Conservation (phyloP, 1,284 basidiomycete species). For the Apiotrichum veenhuisii region DNA sequence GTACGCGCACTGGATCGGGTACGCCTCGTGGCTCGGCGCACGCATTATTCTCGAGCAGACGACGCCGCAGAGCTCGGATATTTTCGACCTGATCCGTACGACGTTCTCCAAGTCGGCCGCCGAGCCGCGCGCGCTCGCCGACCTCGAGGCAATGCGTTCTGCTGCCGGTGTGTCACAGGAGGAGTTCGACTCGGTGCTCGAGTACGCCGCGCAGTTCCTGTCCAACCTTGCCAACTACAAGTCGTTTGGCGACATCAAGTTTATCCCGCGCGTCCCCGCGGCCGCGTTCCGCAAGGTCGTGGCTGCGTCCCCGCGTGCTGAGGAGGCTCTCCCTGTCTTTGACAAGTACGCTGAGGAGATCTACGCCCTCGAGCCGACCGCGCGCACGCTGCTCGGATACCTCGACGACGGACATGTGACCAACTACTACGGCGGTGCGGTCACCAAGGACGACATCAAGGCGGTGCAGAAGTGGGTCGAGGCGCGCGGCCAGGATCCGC, state of each 20-base stretch:
- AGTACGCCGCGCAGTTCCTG: conserved; percentile 18
- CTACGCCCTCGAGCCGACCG: conserved; percentile 8
- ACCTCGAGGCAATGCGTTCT: conserved; percentile 8
- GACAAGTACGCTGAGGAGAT: conserved; percentile 17
- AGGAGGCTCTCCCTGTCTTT: conserved; percentile 10
- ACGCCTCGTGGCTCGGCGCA: conserved; percentile 18
- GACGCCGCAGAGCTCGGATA: conserved; percentile 12
- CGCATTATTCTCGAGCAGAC: conserved; percentile 21
- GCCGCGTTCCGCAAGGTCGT: conserved; percentile 11
- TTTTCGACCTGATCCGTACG: conserved; percentile 16
- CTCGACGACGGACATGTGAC: conserved; percentile 19
- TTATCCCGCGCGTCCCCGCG: conserved; percentile 15
- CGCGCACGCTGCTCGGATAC: conserved; percentile 20
- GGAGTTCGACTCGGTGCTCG: conserved; percentile 10
- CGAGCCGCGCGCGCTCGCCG: conserved; percentile 8
- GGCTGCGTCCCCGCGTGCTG: conserved; percentile 5
- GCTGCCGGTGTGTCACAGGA: conserved; percentile 7
- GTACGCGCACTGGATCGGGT: conserved; percentile 18
- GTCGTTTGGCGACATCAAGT: conserved; percentile 21
- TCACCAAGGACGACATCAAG: conserved; percentile 21
- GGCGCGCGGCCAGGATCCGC: conserved; percentile 9
- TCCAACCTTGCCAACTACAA: conserved; percentile 22
- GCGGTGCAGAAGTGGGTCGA: conserved; percentile 15
- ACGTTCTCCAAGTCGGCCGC: conserved; percentile 4
- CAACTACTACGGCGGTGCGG: conserved; percentile 15